Base-by-base conservation (phyloP, 2,329 filamentous ascomycete species). In the Magnaporthiopsis rhizophila region DNA sequence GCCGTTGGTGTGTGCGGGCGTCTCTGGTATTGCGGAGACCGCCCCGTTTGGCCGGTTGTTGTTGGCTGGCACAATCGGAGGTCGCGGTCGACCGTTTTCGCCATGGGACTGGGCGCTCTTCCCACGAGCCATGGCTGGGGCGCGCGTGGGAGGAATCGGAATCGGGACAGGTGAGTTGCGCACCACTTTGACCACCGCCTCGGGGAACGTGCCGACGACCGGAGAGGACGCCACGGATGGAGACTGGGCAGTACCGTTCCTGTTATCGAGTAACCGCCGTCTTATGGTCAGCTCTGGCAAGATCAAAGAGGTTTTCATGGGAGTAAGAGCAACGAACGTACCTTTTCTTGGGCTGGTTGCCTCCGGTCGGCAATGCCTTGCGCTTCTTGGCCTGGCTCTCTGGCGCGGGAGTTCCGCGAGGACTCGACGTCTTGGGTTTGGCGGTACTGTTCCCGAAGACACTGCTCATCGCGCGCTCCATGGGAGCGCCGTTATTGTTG, bases 321-420 rank as follows among this genome's bases (percentile, higher is more conserved):
- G 12, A 30, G 15, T 45, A 32, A 56, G 24, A 3, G 3, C 13
- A 3, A 6, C 7, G 3, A 21, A 58, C 66, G 18, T 82, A 90
- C 89, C 87, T 94, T 78, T 93, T 96, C 78, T 94, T 93, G 36
- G 86, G 75, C 68, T 86, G 86, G n/a, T 86, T 82, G 68, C 90
- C 91, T 4, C 85, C 84, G 2, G 85, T 83, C 65, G 78, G 86
- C 66, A 83, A 79, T 68, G 78, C 90, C 81, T 82, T 93, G 77
- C 76, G 86, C 78, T 84, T 92, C 78, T 93, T 94, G 65, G 89
- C 88, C 38, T 80, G 74, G 2, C 74, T 79, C 63, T 92, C 90
- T 2, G 83, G 83, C 13, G 79, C 83, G 36, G 89, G 87, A 12
- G 89, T 92, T 66, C 86, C 88, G 70, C 86, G 79, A 1, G 89